These are phyloP conservation scores for Dactylorhiza incarnata DNA, from an alignment of 106 monocot species.

Conservation along the genomic window DNA sequence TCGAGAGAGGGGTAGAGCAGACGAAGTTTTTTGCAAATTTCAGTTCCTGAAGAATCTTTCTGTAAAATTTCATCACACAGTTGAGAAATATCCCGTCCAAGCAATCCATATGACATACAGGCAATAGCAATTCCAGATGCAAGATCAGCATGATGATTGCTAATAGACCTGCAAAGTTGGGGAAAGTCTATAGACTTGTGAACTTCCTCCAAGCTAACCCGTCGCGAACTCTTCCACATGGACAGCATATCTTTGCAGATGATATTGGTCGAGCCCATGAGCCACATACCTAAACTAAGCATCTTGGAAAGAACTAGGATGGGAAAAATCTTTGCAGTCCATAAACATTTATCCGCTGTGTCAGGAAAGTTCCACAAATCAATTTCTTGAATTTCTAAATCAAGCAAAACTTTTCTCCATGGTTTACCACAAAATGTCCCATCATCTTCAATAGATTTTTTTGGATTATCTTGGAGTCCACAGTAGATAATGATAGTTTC, in stretches of 20 bases:
- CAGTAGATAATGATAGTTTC: slow-evolving; percentile 65
- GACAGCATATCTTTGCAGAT: slow-evolving; percentile 31
- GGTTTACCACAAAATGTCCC: slow-evolving; percentile 96
- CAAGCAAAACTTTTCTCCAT: slow-evolving; percentile 69
- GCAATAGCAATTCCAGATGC: slow-evolving; percentile 74
- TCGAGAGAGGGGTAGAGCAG: slow-evolving; percentile 26
- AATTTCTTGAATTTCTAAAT: slow-evolving; percentile 60
- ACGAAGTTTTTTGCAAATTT: slow-evolving; percentile 69
- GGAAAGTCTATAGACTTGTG: slow-evolving; percentile 67
- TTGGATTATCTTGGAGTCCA: slow-evolving; percentile 95
- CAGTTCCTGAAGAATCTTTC: slow-evolving; percentile 37
- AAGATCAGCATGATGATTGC: slow-evolving; percentile 70
- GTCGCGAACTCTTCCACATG: slow-evolving; percentile 59
- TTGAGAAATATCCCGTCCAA: slow-evolving; percentile 74
- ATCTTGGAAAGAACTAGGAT: slow-evolving; percentile 46
- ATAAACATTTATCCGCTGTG: slow-evolving; percentile 46
- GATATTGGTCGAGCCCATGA: slow-evolving; percentile 42
- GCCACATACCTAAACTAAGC: slow-evolving; percentile 78
- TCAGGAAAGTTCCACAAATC: slow-evolving; percentile 55
- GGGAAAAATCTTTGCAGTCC: slow-evolving; percentile 89
- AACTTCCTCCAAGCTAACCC: slow-evolving; percentile 87
- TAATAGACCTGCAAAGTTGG: slow-evolving; percentile 49
- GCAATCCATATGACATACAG: slow-evolving; percentile 66
- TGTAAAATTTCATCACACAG: slow-evolving; percentile 75
- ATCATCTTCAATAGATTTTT: slow-evolving; percentile 32